Conservation (phyloP, 2,329 filamentous ascomycete species). For the Raffaelea deltoideospora region DNA sequence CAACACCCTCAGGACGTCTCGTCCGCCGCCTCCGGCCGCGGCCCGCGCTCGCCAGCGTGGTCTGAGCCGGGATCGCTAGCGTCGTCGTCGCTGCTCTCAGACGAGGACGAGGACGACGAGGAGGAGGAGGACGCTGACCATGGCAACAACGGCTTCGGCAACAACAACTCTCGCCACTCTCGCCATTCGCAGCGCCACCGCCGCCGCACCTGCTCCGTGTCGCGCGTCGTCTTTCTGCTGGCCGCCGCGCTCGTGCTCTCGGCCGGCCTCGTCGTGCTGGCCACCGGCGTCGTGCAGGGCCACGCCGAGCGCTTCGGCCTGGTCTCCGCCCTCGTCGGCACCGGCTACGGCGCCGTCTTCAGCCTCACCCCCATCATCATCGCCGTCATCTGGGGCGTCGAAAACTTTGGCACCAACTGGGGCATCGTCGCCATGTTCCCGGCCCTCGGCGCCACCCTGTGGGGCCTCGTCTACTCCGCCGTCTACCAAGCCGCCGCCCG, state of each 20-base stretch:
- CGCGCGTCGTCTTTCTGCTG: conserved; percentile 67
- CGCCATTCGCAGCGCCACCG: neutral
- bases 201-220: conserved; percentile 33
- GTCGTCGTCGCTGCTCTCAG: conserved; percentile 3
- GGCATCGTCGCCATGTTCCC: conserved; percentile 89
- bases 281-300: conserved; percentile 58
- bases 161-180: neutral
- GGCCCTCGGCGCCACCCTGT: conserved; percentile 73
- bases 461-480: conserved; percentile 76
- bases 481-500: conserved; percentile 58
- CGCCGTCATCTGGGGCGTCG: conserved; percentile 94
- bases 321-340: conserved; percentile 70
- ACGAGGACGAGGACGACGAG: conserved; percentile 5
- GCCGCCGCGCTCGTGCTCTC: conserved; percentile 60
- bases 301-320: conserved; percentile 71
- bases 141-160: conserved; percentile 2
- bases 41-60: neutral
- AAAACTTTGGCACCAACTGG: conserved; percentile 98
- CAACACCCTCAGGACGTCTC: conserved; percentile 39
- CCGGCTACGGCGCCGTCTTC: conserved; percentile 88
- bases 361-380: conserved; percentile 81
- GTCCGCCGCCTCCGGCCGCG: conserved; percentile 4
- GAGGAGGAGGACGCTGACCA: conserved; percentile 15
- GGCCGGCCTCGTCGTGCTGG: conserved; percentile 61
- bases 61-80: conserved; percentile 5